These are phyloP conservation scores for Schizosaccharomyces japonicus DNA, from an alignment of 805 yeast species.

Conservation along the genomic window DNA sequence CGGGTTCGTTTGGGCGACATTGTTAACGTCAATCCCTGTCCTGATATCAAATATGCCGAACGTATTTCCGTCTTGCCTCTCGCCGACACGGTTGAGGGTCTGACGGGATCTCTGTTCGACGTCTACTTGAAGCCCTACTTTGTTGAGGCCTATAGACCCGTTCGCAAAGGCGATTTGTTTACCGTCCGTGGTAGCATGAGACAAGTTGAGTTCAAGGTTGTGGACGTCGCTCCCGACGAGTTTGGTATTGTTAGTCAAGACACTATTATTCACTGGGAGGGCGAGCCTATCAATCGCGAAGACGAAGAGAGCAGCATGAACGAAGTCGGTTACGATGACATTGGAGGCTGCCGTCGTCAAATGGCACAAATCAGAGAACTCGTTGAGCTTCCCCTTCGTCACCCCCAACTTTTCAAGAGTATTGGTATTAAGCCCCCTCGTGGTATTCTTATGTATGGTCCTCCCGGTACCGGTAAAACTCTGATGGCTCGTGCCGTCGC, in stretches of 20 bases:
- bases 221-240: constrained; percentile 92
- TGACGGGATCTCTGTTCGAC: constrained; percentile 88
- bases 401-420: constrained; percentile 90
- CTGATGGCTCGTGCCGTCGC: constrained; percentile 99
- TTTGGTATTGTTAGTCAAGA: constrained; percentile 96
- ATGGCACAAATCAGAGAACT: constrained; percentile 98
- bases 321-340: constrained; percentile 96
- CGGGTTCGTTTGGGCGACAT: constrained; percentile 86
- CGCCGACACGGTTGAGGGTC: constrained; percentile 93
- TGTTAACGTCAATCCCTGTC: constrained; percentile 78
- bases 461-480: constrained; percentile 99
- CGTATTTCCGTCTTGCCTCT: constrained; percentile 88
- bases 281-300: constrained; percentile 94
- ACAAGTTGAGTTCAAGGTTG: constrained; percentile 95
- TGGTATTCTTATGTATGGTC: constrained; percentile 95
- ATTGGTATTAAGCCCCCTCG: constrained; percentile 98
- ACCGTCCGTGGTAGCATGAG: constrained; percentile 97
- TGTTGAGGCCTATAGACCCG: constrained; percentile 97
- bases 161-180: constrained; percentile 89
- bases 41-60: constrained; percentile 90
- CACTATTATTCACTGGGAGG: constrained; percentile 93
- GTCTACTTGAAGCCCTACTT: constrained; percentile 92
- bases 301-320: constrained; percentile 91
- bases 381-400: constrained; percentile 93
- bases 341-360: constrained; percentile 97